Evolutionary conservation across 441 rosid species (phyloP).

Genomic region (Melastoma candidum): DNA sequence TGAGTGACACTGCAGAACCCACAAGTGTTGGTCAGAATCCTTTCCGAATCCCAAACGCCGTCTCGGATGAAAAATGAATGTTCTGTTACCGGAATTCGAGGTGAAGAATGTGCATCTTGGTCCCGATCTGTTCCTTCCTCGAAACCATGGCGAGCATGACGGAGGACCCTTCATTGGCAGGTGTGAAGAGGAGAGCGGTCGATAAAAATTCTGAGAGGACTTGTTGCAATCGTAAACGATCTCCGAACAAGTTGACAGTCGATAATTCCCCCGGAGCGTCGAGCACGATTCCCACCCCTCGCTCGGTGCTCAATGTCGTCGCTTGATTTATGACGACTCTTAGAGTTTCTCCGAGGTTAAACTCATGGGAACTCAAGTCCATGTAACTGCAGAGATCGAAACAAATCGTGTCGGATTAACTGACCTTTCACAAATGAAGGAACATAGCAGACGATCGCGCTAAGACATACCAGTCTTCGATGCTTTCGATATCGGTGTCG

Average conservation of each 20-base stretch:
- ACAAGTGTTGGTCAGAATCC: too few species aligned
- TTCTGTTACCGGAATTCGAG: slow-evolving; percentile 54
- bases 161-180: slow-evolving; percentile 43
- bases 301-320: slow-evolving; percentile 43
- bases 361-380: slow-evolving; percentile 37
- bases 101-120: slow-evolving; percentile 44
- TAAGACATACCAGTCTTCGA: slow-evolving; percentile 56
- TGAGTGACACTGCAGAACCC: slow-evolving; percentile 38
- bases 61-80: too few species aligned
- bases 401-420: background rate
- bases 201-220: slow-evolving; percentile 59
- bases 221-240: slow-evolving; percentile 70
- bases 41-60: too few species aligned
- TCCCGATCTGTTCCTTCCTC: slow-evolving; percentile 48
- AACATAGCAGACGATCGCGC: background rate
- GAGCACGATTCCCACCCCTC: slow-evolving; percentile 36
- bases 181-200: slow-evolving; percentile 46
- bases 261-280: slow-evolving; percentile 42
- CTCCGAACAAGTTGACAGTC: slow-evolving; percentile 55
- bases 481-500: slow-evolving; percentile 56
- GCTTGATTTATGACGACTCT: slow-evolving; percentile 57
- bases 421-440: background rate
- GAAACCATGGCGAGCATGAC: slow-evolving; percentile 37
- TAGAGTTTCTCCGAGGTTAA: slow-evolving; percentile 54
- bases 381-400: slow-evolving; percentile 35